Base-by-base conservation (phyloP, 1,284 basidiomycete genomes). In the Apiotrichum siamense region DNA sequence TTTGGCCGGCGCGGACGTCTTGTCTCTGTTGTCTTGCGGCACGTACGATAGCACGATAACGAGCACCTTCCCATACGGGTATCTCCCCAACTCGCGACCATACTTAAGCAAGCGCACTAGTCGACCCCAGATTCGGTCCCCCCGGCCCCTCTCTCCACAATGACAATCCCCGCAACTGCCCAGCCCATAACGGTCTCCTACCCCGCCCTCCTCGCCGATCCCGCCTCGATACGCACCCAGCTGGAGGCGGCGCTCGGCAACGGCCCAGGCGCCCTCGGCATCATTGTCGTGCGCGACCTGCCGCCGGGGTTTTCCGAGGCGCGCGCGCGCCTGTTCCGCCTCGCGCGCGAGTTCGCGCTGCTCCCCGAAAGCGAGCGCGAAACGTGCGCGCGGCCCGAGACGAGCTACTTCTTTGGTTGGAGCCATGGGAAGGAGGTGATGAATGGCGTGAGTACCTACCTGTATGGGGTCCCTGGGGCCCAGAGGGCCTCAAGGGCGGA, bases 401-500 rank as follows among this genome's bases (percentile, higher is more conserved):
- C 61, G 20, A 61, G 58, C 13, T 77, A 74, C 58, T 53, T 62
- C 33, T 93, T 91, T 70, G 91, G 91, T 20, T 96, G 91, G 91
- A 88, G 85, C 37, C 87, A 91, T 72, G 91, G 91, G 47, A 93
- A 93, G 79, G 91, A 96, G 78, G 83, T 92, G 35, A 94, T 94
- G 90, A 94, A 94, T 63, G 90, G 90, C 80, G 87, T 86, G 60
- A 60, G 72, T 58, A 0, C 3, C 1, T 17, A 17, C 18, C 25
- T 7, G 32, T n/a, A n/a, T n/a, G n/a, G n/a, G n/a, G n/a, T n/a
- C n/a, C n/a, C n/a, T n/a, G n/a, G n/a, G n/a, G n/a, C n/a, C n/a
- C n/a, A n/a, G n/a, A n/a, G n/a, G n/a, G n/a, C n/a, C n/a, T n/a
- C n/a, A n/a, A n/a, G n/a, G n/a, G 17, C 18, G 6, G 23, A 21